Base-by-base conservation (phyloP, 2,329 filamentous ascomycete species). In the Beauveria sp. region DNA sequence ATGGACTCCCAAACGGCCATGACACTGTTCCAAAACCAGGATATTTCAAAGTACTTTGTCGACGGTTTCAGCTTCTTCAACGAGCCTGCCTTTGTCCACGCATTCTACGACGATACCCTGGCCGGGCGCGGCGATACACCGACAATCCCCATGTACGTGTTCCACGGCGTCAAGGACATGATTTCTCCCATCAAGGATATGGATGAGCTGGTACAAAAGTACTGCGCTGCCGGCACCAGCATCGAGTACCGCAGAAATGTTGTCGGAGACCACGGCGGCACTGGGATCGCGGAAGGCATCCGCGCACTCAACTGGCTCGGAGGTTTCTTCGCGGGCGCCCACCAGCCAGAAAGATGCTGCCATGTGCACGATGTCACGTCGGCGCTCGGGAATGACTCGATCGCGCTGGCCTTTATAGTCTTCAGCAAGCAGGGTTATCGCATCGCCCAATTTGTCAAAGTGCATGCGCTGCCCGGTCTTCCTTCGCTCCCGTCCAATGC, bases 31-130 rank as follows among this genome's bases (percentile, higher is more conserved):
- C 18, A 43, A 18, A 43, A 45, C 24, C 59, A 64, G 8, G 53
- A 59, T 22, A 28, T 64, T 18, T 42, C 45, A 8, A 34, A 64
- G 18, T 62, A 62, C 55, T 59, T 62, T 46, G 42, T 57, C 38
- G 5, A 49, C 5, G 61, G 61, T 1, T 62, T 62, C 31, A 48
- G 49, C 40, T 49, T 58, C 28, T 8, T 61, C 6, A 9, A 14
- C 4, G 45, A 58, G 16, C 55, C 55, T 7, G 55, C 43, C 18
- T 49, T 58, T 18, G 20, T 22, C 28, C 43, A 14, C 20, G 45
- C 45, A 14, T 58, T 58, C 14, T 45, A 40, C 26, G 55, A 50
- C 28, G 45, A 58, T n/a, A 40, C 55, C 3, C 28, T 50, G 18
- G 55, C 55, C 10, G 55, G 55, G 8, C 45, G 40, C n/a, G 55